A percentile compares a stretch with the other conserved stretches of the same genome.
phyloP scores from a whole-genome alignment of 371 early-diverging fungal genomes.

The Parasitella parasitica region DNA sequence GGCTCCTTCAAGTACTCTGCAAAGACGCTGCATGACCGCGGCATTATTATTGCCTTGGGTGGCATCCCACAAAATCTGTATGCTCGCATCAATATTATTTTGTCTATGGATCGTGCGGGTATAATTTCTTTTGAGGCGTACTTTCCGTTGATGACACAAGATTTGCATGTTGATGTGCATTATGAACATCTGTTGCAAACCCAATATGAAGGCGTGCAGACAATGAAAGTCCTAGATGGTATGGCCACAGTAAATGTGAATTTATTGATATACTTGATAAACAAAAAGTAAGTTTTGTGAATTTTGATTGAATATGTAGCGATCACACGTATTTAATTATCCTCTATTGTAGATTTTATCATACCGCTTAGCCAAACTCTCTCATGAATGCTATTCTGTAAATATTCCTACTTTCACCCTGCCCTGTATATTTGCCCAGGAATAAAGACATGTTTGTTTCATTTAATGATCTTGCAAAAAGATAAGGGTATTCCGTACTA shows the following conservation, averaged over 20 bases:
- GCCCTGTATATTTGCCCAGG: no score
- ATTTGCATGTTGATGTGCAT: constrained; percentile 77
- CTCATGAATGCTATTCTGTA: no score
- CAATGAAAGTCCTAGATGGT: constrained; percentile 89
- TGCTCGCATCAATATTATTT: constrained; percentile 83
- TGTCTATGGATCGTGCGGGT: constrained; percentile 92
- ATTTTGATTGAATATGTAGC: no score
- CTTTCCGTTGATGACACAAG: constrained; percentile 73
- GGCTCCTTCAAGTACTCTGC: constrained; percentile 99
- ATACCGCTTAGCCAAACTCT: no score
- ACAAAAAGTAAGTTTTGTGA: constrained; percentile 93
- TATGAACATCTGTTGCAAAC: constrained; percentile 92
- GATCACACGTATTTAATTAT: no score
- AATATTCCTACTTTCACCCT: no score
- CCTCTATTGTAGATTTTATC: no score
- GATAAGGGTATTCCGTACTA: no score
- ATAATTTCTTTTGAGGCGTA: constrained; percentile 86
- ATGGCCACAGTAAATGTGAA: constrained; percentile 96
- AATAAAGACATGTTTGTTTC: no score
- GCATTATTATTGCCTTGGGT: constrained; percentile 86
- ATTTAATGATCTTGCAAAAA: no score
- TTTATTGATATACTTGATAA: constrained; percentile 90
- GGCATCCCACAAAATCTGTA: constrained; percentile 82
- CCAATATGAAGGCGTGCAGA: constrained; percentile 92
- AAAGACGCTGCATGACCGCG: constrained; percentile 87